Evolutionary conservation across 106 monocot genomes (phyloP).

Genomic region (Dioscorea zingiberensis): DNA sequence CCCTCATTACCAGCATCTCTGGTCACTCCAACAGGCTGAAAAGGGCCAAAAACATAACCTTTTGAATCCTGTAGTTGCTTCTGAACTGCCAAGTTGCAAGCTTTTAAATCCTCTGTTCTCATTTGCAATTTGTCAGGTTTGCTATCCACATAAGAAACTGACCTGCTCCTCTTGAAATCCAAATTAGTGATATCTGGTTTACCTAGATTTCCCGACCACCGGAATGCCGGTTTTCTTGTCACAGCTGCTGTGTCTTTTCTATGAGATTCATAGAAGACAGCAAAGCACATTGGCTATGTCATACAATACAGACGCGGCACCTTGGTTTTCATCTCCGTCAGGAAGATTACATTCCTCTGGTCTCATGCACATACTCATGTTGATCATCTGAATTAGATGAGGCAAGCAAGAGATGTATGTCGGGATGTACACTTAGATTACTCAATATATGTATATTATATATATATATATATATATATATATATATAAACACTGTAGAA

Average conservation of each 20-base stretch:
- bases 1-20: conserved; percentile 11
- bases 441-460: too few relatives aligned
- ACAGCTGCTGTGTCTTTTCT: conserved; percentile 82
- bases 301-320: conserved; percentile 83
- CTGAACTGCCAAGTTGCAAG: conserved; percentile 58
- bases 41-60: conserved; percentile 75
- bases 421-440: too few relatives aligned
- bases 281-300: conserved; percentile 97
- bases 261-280: conserved; percentile 83
- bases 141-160: conserved; percentile 16
- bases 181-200: conserved; percentile 53
- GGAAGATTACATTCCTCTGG: too few relatives aligned
- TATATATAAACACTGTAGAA: too few relatives aligned
- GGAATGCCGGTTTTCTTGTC: conserved; percentile 82
- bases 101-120: conserved; percentile 25
- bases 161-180: conserved; percentile 42
- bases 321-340: too few relatives aligned
- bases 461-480: too few relatives aligned
- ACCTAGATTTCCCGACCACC: conserved; percentile 66
- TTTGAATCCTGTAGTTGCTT: conserved; percentile 46
- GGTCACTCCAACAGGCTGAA: conserved; percentile 32
- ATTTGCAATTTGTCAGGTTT: conserved; percentile 26
- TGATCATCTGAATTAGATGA: too few relatives aligned
- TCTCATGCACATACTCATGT: too few relatives aligned
- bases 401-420: too few relatives aligned